Evolutionary conservation across 805 yeast species (phyloP).

Genomic region (Lipomyces anomalus): DNA sequence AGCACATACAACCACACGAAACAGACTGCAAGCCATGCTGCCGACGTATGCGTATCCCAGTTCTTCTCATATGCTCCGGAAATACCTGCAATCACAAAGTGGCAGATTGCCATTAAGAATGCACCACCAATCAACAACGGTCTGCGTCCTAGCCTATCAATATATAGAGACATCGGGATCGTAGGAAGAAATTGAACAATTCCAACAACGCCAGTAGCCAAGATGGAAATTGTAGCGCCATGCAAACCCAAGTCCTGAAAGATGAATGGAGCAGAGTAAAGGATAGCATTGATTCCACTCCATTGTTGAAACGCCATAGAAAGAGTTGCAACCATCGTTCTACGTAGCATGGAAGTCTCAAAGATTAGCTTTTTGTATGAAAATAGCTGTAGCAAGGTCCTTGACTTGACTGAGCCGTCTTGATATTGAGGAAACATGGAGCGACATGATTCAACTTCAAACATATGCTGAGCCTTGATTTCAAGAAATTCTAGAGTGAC

Average conservation of each 20-base stretch:
- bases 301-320: conserved; percentile 28
- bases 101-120: conserved; percentile 49
- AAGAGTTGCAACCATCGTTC: conserved; percentile 1
- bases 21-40: conserved; percentile 21
- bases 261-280: conserved; percentile 44
- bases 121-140: conserved; percentile 56
- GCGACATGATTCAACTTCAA: conserved; percentile 1
- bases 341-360: not conserved
- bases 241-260: conserved; percentile 44
- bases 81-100: conserved; percentile 40
- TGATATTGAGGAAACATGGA: not conserved
- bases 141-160: conserved; percentile 65
- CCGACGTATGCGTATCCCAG: conserved; percentile 30
- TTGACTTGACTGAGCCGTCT: no score
- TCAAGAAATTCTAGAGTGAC: conserved; percentile 25
- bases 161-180: conserved; percentile 47
- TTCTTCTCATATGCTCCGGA: conserved; percentile 38
- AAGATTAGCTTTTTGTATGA: not conserved
- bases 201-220: conserved; percentile 44
- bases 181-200: conserved; percentile 38
- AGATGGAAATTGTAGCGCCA: conserved; percentile 41
- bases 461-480: conserved; percentile 27
- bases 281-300: conserved; percentile 43
- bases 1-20: conserved; percentile 23
- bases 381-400: not conserved